A percentile compares a stretch with the other conserved stretches of the same genome.
Evolutionary conservation across 495 filamentous ascomycete genomes (phyloP).

Genomic region (Trichoderma asperelloides): DNA sequence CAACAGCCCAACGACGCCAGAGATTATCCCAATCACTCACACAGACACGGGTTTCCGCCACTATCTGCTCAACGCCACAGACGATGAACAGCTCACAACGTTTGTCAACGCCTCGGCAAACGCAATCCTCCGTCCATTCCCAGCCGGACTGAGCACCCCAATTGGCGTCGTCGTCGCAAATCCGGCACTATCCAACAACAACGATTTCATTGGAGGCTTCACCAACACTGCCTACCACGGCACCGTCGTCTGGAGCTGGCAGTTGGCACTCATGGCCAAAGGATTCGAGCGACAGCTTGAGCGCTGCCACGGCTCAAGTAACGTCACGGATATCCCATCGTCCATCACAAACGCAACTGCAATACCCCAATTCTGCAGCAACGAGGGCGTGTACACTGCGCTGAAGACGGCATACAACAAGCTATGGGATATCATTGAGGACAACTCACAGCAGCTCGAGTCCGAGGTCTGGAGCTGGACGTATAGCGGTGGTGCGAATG

Average conservation of each 20-base stretch:
- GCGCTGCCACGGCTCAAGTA: slow-evolving; percentile 26
- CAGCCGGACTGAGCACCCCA: slow-evolving; percentile 47
- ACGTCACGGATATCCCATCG: slow-evolving; percentile 1
- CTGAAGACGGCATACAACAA: slow-evolving; percentile 47
- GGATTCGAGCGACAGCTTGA: slow-evolving; percentile 42
- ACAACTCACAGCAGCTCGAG: slow-evolving; percentile 49
- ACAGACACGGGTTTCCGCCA: slow-evolving; percentile 56
- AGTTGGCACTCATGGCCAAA: slow-evolving; percentile 54
- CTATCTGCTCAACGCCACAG: slow-evolving; percentile 52
- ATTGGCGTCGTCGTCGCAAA: slow-evolving; percentile 54
- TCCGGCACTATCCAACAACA: slow-evolving; percentile 46
- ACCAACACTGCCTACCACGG: slow-evolving; percentile 53
- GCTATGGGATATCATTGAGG: slow-evolving; percentile 36
- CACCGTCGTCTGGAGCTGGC: slow-evolving; percentile 60
- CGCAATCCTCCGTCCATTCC: slow-evolving; percentile 48
- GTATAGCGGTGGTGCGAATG: slow-evolving; percentile 30
- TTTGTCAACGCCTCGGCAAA: slow-evolving; percentile 48
- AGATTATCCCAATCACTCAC: slow-evolving; percentile 51
- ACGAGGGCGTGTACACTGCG: slow-evolving; percentile 36
- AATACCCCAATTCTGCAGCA: slow-evolving; percentile 38
- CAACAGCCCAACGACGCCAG: slow-evolving; percentile 41
- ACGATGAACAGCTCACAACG: slow-evolving; percentile 45
- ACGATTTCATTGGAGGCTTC: slow-evolving; percentile 42
- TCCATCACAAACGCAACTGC: slow-evolving; percentile 10
- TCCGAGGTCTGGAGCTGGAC: slow-evolving; percentile 58